Evolutionary conservation across 306 rosid species (phyloP).

Genomic region (Crataegus laevigata): DNA sequence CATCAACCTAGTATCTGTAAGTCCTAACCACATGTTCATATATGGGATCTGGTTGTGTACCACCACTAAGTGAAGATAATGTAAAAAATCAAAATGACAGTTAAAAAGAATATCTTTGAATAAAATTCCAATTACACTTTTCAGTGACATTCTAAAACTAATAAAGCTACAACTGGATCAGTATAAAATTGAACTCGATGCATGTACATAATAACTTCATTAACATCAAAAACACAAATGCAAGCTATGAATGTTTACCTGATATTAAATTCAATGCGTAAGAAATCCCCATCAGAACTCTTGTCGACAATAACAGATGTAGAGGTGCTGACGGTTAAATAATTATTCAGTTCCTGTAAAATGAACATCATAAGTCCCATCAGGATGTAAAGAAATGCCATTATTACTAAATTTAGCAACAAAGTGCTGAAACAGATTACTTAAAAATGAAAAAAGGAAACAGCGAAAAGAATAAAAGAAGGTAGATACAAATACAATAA

Average conservation of each 20-base stretch:
- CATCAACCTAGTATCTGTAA: neutral
- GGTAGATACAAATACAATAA: neutral
- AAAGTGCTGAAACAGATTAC: neutral
- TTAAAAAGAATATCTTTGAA: neutral
- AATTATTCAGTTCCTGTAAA: constrained; percentile 79
- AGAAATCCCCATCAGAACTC: constrained; percentile 82
- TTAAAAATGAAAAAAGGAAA: too few species aligned
- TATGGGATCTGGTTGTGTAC: neutral
- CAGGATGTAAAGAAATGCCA: neutral
- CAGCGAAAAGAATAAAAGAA: too few species aligned
- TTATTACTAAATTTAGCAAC: neutral
- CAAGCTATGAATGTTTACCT: constrained; percentile 41
- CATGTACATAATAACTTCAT: neutral
- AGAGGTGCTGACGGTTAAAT: constrained; percentile 75
- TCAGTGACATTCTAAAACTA: constrained; percentile 1
- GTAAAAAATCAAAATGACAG: neutral
- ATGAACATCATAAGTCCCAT: neutral
- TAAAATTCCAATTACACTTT: neutral
- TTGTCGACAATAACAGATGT: constrained; percentile 83
- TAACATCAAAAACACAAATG: too few species aligned
- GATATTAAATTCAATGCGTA: constrained; percentile 79
- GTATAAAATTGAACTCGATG: neutral
- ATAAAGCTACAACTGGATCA: constrained; percentile 10
- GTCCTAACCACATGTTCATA: neutral
- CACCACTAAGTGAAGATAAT: neutral